These are phyloP conservation scores for Ophiocordyceps sinensis DNA, from an alignment of 2,329 filamentous ascomycete genomes.

Conservation along the genomic window DNA sequence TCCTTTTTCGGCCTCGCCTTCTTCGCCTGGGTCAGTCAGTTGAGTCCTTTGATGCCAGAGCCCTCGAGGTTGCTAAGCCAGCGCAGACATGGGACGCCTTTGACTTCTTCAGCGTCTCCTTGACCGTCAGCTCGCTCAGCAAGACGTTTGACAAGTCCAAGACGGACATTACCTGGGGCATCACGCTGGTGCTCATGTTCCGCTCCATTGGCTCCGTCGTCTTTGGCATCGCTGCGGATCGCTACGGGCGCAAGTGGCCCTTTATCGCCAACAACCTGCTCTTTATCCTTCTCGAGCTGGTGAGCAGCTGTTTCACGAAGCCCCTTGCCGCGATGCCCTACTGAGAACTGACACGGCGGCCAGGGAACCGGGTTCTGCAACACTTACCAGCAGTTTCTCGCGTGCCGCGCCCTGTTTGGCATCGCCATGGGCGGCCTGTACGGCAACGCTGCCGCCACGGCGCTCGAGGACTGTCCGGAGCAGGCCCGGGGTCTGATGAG, in stretches of 20 bases:
- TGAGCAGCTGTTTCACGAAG: slow-evolving; percentile 17
- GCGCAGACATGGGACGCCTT: slow-evolving; percentile 46
- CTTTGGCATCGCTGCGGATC: slow-evolving; percentile 40
- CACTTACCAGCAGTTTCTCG: slow-evolving; percentile 59
- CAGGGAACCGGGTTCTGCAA: slow-evolving; percentile 52
- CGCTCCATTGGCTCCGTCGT: slow-evolving; percentile 38
- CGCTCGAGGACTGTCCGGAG: slow-evolving; percentile 57
- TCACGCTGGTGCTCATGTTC: slow-evolving; percentile 48
- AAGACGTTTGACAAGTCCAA: slow-evolving; percentile 37
- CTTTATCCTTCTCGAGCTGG: slow-evolving; percentile 57
- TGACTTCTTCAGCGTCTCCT: slow-evolving; percentile 51
- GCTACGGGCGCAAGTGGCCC: slow-evolving; percentile 52
- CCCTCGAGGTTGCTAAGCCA: background rate
- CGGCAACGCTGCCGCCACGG: slow-evolving; percentile 66
- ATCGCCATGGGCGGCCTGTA: slow-evolving; percentile 72
- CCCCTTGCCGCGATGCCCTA: background rate
- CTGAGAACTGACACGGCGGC: no score
- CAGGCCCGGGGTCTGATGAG: slow-evolving; percentile 60
- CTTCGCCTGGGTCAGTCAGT: slow-evolving; percentile 32
- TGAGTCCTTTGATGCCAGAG: background rate
- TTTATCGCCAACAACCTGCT: slow-evolving; percentile 64
- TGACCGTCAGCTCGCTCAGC: slow-evolving; percentile 40
- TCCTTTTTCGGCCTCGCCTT: slow-evolving; percentile 41
- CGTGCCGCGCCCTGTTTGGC: slow-evolving; percentile 61
- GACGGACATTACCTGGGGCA: slow-evolving; percentile 49